These are phyloP conservation scores for Phytomonas sp. DNA, from an alignment of 208 protist genomes.

Conservation along the genomic window DNA sequence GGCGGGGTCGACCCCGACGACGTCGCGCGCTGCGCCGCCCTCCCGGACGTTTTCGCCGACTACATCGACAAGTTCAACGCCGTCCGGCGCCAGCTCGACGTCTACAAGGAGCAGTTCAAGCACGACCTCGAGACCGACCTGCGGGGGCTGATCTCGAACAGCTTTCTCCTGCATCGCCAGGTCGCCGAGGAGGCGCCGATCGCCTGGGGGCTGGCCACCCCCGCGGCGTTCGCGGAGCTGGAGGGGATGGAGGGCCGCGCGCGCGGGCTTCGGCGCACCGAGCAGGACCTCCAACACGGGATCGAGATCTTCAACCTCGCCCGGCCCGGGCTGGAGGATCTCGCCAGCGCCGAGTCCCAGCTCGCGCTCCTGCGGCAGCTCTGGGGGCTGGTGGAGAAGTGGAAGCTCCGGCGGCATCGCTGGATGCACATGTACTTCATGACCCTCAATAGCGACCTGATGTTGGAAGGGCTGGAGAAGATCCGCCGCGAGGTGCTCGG, in stretches of 20 bases:
- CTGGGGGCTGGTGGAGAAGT: slow-evolving; percentile 90
- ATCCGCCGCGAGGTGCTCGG: slow-evolving; percentile 79
- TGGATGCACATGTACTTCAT: slow-evolving; percentile 92
- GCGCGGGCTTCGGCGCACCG: slow-evolving; percentile 44
- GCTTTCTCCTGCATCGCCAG: slow-evolving; percentile 71
- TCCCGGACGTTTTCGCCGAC: slow-evolving; percentile 79
- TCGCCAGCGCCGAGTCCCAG: slow-evolving; percentile 73
- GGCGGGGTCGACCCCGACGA: slow-evolving; percentile 70
- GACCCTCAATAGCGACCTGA: slow-evolving; percentile 85
- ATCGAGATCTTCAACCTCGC: slow-evolving; percentile 95
- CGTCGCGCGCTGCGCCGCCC: slow-evolving; percentile 72
- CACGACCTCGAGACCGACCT: slow-evolving; percentile 87
- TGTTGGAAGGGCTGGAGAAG: slow-evolving; percentile 85
- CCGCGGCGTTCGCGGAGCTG: slow-evolving; percentile 78
- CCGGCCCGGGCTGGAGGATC: slow-evolving; percentile 85
- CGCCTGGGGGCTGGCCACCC: slow-evolving; percentile 44
- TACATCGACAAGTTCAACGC: slow-evolving; percentile 84
- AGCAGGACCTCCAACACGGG: slow-evolving; percentile 83
- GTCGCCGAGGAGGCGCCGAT: slow-evolving; percentile 84
- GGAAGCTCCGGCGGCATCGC: slow-evolving; percentile 68
- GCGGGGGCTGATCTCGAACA: slow-evolving; percentile 78
- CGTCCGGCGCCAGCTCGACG: slow-evolving; percentile 82
- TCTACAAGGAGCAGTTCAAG: slow-evolving; percentile 94
- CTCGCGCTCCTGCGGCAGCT: slow-evolving; percentile 84
- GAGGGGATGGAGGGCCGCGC: slow-evolving; percentile 69